Evolutionary conservation across 2,329 filamentous ascomycete genomes (phyloP), one percentile per base, ranked within the genome.

Genomic region (Talaromyces sp.): DNA sequence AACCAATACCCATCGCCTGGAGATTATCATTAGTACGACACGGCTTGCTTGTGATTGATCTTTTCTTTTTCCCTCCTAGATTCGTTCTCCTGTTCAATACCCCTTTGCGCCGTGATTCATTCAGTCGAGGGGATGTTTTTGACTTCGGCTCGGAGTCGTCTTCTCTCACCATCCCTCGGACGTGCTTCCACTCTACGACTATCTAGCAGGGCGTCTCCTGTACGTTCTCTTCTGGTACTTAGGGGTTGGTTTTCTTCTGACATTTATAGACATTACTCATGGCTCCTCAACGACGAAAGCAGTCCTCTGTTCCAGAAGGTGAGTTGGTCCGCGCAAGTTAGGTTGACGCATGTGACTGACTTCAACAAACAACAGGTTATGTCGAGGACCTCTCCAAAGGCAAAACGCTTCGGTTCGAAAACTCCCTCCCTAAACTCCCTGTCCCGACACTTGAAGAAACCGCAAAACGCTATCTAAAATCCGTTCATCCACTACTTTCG

Each of bases 391-490:
- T 77, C 62, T 79, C 79, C 67, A 86, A 86, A 69, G 84, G 84
- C 60, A 75, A 78, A 40, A 86, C 86, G 83, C 80, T 87, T 66
- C 81, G 84, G 41, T 87, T 84, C 67, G 84, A 87, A 72, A 83
- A 86, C 61, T 86, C 84, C 13, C 79, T 87, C 37, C 84, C 84
- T 48, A 77, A 75, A 53, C 75, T 87, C 45, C 84, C 84, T 9
- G 82, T 87, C 41, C 84, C 84, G 22, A 78, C 82, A 6, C 78
- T 87, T 60, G 81, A 87, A 67, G 84, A 87, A 70, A 87, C 84
- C 39, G 78, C 81, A 61, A 79, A 81, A 66, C 81, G 82, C 61
- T 87, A 87, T 75, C 78, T 87, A 61, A 86, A 86, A 71, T 87
- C 84, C 58, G 81, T 87, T 17, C 84, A 85, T 72, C 81, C 84